phyloP scores from a whole-genome alignment of 352 stramenopile species.

The Globisporangium carolinianum region DNA sequence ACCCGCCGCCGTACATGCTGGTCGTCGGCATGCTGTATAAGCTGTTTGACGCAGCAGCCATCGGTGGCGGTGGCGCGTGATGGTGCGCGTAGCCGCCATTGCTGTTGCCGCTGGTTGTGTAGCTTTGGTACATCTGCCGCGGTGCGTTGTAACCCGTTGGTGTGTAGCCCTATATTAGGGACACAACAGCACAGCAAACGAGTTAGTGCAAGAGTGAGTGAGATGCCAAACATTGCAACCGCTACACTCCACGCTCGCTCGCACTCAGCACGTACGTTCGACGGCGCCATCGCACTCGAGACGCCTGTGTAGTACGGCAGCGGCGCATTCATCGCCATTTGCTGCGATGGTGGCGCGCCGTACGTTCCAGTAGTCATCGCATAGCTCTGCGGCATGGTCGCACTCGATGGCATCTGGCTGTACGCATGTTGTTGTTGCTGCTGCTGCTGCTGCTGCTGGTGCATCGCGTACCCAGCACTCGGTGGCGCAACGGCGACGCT shows the following conservation, averaged over 20 bases:
- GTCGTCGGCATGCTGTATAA: slow-evolving; percentile 21
- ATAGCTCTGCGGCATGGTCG: slow-evolving; percentile 38
- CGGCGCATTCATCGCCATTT: slow-evolving; percentile 10
- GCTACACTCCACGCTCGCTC: neutral
- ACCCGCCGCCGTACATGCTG: slow-evolving; percentile 10
- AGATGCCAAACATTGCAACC: no score
- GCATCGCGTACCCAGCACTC: no score
- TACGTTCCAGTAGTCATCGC: slow-evolving; percentile 23
- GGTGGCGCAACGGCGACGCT: slow-evolving; percentile 1
- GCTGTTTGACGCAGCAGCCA: slow-evolving; percentile 18
- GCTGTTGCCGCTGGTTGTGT: neutral
- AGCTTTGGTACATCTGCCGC: slow-evolving; percentile 10
- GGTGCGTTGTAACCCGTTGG: slow-evolving; percentile 2
- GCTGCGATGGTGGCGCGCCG: neutral
- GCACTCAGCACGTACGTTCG: slow-evolving; percentile 5
- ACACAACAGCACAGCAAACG: no score
- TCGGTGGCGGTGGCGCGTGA: neutral
- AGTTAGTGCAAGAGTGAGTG: no score
- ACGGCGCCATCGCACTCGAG: slow-evolving; percentile 7
- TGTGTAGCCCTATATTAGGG: slow-evolving; percentile 2
- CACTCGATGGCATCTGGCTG: slow-evolving; percentile 26
- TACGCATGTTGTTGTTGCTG: slow-evolving; percentile 29
- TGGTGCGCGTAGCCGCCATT: neutral
- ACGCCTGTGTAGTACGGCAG: slow-evolving; percentile 11
- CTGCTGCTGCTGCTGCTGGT: slow-evolving; percentile 21